Conservation (phyloP, 768 basidiomycete species). For the Amanita pseudoporphyria region DNA sequence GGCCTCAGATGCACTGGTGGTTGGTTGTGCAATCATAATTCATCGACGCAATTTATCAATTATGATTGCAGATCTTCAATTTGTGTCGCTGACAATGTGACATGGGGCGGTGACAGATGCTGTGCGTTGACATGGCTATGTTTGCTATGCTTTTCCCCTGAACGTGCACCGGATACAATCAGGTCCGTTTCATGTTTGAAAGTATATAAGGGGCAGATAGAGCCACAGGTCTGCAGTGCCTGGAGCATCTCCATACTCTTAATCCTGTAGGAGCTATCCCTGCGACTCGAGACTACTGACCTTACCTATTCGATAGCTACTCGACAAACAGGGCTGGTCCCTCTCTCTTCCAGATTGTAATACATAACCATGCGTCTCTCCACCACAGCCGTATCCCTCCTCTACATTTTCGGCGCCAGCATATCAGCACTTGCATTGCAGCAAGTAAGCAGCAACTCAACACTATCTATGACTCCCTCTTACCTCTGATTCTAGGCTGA, state of each 20-base stretch:
- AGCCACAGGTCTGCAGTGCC: neutral
- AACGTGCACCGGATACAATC: neutral
- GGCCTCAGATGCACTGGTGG: too few species aligned
- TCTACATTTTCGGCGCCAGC: neutral
- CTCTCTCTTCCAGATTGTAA: neutral
- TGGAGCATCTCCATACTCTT: neutral
- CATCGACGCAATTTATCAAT: too few species aligned
- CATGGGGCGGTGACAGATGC: too few species aligned
- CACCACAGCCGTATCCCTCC: neutral
- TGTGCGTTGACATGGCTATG: too few species aligned
- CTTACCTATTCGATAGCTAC: neutral
- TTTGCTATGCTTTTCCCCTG: neutral
- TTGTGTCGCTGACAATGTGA: too few species aligned
- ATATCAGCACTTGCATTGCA: neutral
- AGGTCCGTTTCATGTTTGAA: neutral
- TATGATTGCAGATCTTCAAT: too few species aligned
- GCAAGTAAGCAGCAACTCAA: neutral
- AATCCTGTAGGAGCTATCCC: neutral
- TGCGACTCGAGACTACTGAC: neutral
- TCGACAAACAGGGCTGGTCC: constrained; percentile 1
- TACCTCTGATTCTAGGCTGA: too few species aligned
- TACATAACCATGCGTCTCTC: neutral
- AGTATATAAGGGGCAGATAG: neutral
- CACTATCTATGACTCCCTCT: too few species aligned
- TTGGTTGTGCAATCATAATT: too few species aligned